Percentiles rank a stretch among this genome's conserved stretches.
Conservation (phyloP, 805 yeast genomes). For the Jamesozyma jinghongensis region DNA sequence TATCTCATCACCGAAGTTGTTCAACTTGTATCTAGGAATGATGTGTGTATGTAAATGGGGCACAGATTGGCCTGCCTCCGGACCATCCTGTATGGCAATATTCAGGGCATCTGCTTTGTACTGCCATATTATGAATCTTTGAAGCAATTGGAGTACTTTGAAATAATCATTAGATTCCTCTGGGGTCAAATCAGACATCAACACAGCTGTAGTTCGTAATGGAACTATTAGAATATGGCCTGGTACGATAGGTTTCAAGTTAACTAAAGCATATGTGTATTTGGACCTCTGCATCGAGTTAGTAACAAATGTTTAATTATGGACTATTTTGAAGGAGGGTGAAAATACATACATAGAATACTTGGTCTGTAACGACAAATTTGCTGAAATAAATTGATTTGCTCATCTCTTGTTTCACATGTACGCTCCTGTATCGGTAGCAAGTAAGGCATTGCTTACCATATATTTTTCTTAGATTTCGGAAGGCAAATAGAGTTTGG, state of each 20-base stretch:
- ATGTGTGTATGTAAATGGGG: slow-evolving; percentile 93
- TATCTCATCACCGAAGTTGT: slow-evolving; percentile 63
- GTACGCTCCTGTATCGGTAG: no score
- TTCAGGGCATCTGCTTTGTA: slow-evolving; percentile 80
- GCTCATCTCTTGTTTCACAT: no score
- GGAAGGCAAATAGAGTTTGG: no score
- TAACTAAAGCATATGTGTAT: slow-evolving; percentile 76
- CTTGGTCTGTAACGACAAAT: slow-evolving; percentile 30
- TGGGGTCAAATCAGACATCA: slow-evolving; percentile 58
- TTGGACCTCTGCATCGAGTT: slow-evolving; percentile 33
- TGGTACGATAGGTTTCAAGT: slow-evolving; percentile 83
- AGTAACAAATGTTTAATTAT: neutral
- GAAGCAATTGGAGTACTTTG: slow-evolving; percentile 60
- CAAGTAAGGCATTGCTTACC: no score
- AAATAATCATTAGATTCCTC: slow-evolving; percentile 77
- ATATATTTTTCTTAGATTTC: no score
- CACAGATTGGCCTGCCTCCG: slow-evolving; percentile 91
- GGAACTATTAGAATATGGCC: slow-evolving; percentile 94
- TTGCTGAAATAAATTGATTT: slow-evolving; percentile 23
- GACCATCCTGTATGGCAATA: slow-evolving; percentile 93
- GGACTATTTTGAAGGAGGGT: neutral
- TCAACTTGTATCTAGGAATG: slow-evolving; percentile 63
- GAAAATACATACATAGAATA: slow-evolving; percentile 19
- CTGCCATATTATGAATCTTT: slow-evolving; percentile 52
- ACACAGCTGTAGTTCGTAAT: slow-evolving; percentile 45